A percentile compares a stretch with the other conserved stretches of the same genome.
Evolutionary conservation across 2,329 filamentous ascomycete species (phyloP).

Genomic region (Bipolaris cookei): DNA sequence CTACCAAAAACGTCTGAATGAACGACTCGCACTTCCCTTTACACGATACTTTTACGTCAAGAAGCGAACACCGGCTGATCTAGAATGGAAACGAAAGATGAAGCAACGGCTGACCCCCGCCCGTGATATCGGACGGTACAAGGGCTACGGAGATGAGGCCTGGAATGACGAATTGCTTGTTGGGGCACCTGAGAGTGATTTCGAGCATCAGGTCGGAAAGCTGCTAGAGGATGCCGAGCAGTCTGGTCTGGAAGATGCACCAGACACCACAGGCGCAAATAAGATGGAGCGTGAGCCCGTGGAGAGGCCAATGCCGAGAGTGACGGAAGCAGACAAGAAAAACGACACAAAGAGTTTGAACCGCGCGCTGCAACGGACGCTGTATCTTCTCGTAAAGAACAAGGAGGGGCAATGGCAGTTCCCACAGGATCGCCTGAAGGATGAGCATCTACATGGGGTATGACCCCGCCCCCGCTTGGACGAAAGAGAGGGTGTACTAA

Average conservation of each 20-base stretch:
- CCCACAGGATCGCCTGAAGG: constrained; percentile 72
- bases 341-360: constrained; percentile 81
- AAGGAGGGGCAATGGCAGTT: constrained; percentile 79
- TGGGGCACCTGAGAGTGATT: constrained; percentile 70
- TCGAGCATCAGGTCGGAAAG: constrained; percentile 69
- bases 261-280: constrained; percentile 40
- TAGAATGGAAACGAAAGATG: constrained; percentile 90
- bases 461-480: constrained; percentile 38
- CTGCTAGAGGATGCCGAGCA: constrained; percentile 76
- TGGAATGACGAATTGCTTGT: constrained; percentile 94
- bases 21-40: constrained; percentile 87
- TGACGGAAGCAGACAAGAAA: constrained; percentile 78
- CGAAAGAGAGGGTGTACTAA: constrained; percentile 17
- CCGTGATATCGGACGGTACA: constrained; percentile 85
- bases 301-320: constrained; percentile 71
- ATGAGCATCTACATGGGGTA: constrained; percentile 85
- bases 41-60: constrained; percentile 95
- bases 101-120: constrained; percentile 77
- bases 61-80: constrained; percentile 79
- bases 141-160: constrained; percentile 71
- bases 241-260: constrained; percentile 53
- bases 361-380: constrained; percentile 76
- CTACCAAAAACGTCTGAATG: constrained; percentile 96
- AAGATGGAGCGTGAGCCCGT: constrained; percentile 66
- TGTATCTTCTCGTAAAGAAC: constrained; percentile 85